phyloP scores from a whole-genome alignment of 768 basidiomycete species.

The Leccinum variicolor region DNA sequence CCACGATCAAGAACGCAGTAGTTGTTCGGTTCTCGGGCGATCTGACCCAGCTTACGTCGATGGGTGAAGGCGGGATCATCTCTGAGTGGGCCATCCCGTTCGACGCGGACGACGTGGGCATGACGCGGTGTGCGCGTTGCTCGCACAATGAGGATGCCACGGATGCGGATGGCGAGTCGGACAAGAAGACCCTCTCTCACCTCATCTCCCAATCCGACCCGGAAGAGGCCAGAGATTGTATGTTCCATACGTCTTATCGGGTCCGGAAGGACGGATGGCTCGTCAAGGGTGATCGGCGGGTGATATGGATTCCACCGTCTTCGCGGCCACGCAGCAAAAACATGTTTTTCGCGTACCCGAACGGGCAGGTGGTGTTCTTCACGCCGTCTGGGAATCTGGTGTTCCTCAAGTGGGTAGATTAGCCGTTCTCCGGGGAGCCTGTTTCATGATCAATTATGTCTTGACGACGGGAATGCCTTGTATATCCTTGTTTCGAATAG shows the following conservation, averaged over 20 bases:
- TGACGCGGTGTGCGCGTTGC: background rate
- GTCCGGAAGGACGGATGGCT: constrained; percentile 22
- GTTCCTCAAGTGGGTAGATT: constrained; percentile 5
- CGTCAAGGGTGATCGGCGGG: constrained; percentile 11
- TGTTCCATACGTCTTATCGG: constrained; percentile 8
- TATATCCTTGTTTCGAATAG: background rate
- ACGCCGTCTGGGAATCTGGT: background rate
- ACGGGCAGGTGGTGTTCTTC: constrained; percentile 1
- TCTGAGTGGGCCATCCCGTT: constrained; percentile 8
- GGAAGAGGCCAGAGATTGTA: constrained; percentile 2
- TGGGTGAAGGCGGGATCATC: constrained; percentile 4
- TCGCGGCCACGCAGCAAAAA: constrained; percentile 3
- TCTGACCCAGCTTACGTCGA: background rate
- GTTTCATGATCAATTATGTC: background rate
- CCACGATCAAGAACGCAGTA: background rate
- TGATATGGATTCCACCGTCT: constrained; percentile 12
- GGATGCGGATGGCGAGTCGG: background rate
- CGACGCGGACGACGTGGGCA: background rate
- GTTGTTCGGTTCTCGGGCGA: constrained; percentile 11
- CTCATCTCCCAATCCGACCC: constrained; percentile 10
- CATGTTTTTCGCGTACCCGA: constrained; percentile 6
- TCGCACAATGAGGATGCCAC: background rate
- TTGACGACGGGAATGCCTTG: background rate
- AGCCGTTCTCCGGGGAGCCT: background rate
- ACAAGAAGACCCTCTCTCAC: background rate